Base-by-base conservation (phyloP, 495 filamentous ascomycete genomes). In the Sordaria brevicollis region DNA sequence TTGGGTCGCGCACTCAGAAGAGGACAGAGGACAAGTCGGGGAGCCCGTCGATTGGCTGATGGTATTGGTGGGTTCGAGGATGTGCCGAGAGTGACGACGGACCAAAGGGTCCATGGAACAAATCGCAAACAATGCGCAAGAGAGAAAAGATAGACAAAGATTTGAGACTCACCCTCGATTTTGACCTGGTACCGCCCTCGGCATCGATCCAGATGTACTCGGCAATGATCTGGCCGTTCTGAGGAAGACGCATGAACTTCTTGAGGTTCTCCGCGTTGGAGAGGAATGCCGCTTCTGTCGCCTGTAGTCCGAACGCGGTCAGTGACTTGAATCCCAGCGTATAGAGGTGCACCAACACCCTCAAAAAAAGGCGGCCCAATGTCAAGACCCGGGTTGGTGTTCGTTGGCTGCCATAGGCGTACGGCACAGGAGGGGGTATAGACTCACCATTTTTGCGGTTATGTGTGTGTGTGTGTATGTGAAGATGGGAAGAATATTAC, bases 171-270 rank as follows among this genome's bases (percentile, higher is more conserved):
- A 96, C 95, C 88, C 93, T 94, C 75, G 91, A 91, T 84, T 97
- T 97, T 79, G 92, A 93, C 71, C 93, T 92, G 74, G 90, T 85
- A 72, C 89, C 91, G 77, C 90, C 90, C 70, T 80, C 79, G 74
- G 88, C 81, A 80, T 99, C 95, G 76, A 99, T 94, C 95, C 95
- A 99, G 85, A 99, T 89, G 86, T 97, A 99, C 84, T 99, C 95
- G 65, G 75, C 77, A 13, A 94, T 92, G 74, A 93, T 82, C 38
- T 78, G 83, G 78, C 93, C 93, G 76, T 91, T 91, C 86, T 98
- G 95, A 78, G 93, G 89, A 73, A 99, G 91, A 74, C 85, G 83
- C 82, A 94, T 87, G 88, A 96, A 99, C 81, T 97, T 97, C 79
- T 91, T 79, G 81, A 97, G 89, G 70, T 71, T 71, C 70, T 71